A percentile compares a stretch with the other conserved stretches of the same genome.
Conservation (phyloP, 176 grass and related monocot species). For the Carex littledalei region DNA sequence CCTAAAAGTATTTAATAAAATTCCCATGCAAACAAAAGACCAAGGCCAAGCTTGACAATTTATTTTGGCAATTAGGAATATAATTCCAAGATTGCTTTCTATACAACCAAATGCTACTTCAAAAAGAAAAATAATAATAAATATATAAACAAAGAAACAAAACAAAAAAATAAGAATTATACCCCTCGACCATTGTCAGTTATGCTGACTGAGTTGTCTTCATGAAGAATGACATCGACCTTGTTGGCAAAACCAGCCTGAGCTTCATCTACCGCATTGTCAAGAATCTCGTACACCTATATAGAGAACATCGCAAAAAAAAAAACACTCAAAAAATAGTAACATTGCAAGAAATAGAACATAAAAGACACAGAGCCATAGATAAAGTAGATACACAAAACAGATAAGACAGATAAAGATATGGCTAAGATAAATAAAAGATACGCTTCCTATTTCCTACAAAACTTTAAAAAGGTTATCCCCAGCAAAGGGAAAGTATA, state of each 20-base stretch:
- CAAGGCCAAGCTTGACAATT: not conserved
- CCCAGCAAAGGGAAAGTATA: not conserved
- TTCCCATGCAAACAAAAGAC: not conserved
- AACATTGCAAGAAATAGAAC: not conserved
- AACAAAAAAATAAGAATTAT: slow-evolving; percentile 25
- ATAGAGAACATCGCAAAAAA: not conserved
- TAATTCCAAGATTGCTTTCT: slow-evolving; percentile 12
- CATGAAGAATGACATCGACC: slow-evolving; percentile 79
- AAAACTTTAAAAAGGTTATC: not conserved
- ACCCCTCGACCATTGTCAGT: slow-evolving; percentile 94
- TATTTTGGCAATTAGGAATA: not conserved
- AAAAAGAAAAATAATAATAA: not conserved
- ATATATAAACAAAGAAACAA: not conserved
- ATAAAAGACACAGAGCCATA: slow-evolving; percentile 16
- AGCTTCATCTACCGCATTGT: slow-evolving; percentile 95
- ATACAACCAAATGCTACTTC: not conserved
- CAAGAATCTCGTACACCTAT: slow-evolving; percentile 84
- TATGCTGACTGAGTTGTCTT: slow-evolving; percentile 81
- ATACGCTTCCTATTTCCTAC: not conserved
- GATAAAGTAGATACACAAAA: not conserved
- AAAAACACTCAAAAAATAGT: not conserved
- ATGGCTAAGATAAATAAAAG: not conserved
- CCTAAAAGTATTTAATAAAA: not conserved
- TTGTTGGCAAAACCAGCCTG: slow-evolving; percentile 74
- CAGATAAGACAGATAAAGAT: not conserved